These are phyloP conservation scores for Syncephalastrum monosporum DNA, from an alignment of 371 early-diverging fungal genomes.

Conservation along the genomic window DNA sequence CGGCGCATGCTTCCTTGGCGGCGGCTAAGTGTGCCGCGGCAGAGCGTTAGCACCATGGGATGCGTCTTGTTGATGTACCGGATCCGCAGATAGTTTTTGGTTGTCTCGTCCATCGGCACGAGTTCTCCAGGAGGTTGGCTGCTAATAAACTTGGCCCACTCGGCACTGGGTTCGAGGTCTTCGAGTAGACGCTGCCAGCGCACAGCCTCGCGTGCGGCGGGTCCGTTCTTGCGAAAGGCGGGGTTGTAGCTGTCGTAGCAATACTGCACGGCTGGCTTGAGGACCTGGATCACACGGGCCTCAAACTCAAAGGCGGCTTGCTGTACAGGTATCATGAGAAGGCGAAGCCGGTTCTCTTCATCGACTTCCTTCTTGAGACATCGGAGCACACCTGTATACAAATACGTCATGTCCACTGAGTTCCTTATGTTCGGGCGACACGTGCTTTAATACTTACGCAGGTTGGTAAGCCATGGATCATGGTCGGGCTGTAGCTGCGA, in stretches of 20 bases:
- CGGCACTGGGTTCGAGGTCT: slow-evolving; percentile 23
- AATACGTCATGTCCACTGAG: not conserved
- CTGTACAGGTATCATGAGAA: slow-evolving; percentile 33
- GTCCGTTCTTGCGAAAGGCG: slow-evolving; percentile 14
- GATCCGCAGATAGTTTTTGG: slow-evolving; percentile 33
- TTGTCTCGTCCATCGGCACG: slow-evolving; percentile 3
- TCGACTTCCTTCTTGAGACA: slow-evolving; percentile 40
- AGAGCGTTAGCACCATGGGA: slow-evolving; percentile 36
- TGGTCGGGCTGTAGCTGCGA: not conserved
- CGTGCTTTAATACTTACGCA: slow-evolving; percentile 21
- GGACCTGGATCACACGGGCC: slow-evolving; percentile 13
- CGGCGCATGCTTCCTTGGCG: slow-evolving; percentile 26
- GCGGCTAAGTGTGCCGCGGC: slow-evolving; percentile 35
- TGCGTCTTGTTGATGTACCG: slow-evolving; percentile 41
- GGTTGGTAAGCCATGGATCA: slow-evolving; percentile 38
- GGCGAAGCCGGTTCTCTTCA: slow-evolving; percentile 38
- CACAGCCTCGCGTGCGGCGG: slow-evolving; percentile 9
- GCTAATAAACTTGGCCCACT: slow-evolving; percentile 33
- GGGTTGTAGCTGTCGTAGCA: slow-evolving; percentile 24
- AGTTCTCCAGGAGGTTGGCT: slow-evolving; percentile 6
- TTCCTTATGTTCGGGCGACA: not conserved
- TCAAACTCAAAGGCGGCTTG: slow-evolving; percentile 27
- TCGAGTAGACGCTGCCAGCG: slow-evolving; percentile 21
- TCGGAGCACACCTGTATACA: slow-evolving; percentile 29
- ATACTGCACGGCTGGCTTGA: slow-evolving; percentile 25